Evolutionary conservation across 1,284 basidiomycete genomes (phyloP), one percentile per base, ranked within the genome.

Genomic region (Trametes hirsuta): DNA sequence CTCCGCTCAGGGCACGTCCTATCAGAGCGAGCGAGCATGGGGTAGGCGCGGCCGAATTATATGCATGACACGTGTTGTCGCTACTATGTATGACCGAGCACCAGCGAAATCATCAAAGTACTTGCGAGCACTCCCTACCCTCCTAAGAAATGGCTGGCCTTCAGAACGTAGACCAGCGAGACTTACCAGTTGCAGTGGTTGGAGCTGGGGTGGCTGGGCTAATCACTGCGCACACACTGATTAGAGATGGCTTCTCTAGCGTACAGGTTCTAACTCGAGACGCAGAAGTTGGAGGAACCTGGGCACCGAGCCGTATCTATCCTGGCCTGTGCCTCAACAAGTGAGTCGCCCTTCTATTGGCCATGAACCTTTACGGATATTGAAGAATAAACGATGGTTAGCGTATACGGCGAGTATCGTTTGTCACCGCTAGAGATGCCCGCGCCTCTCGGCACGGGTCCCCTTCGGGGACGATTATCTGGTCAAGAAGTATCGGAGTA

Each of bases 141-240:
- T 30, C 30, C 8, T 30, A 8, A 4, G 8, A 30, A 30, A 30
- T 30, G 30, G 30, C 30, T 30, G 30, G 8, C 30, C 30, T 5
- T n/a, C 18, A 35, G 30, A 30, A n/a, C 34, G 15, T 2, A 2
- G 30, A 30, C 15, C 47, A 51, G 3, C 57, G 48, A 9, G 35
- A 42, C 3, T 25, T 18, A 2, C 21, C 76, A n/a, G 68, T 86
- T 18, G 79, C 77, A n/a, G 77, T 87, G 60, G 73, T 87, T 40
- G 86, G 86, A 4, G 75, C 84, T 36, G 85, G 86, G 0, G 70
- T 81, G 15, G 82, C 84, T 6, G 85, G 84, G 1, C 75, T 87
- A 22, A 81, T 87, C 63, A 85, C 83, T 4, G 84, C 83, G 0
- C 73, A 87, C 49, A 79, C 77, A 4, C 77, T 88, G 6, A 64